A percentile compares a stretch with the other conserved stretches of the same genome.
These are phyloP conservation scores for Evansstolkia leycettana DNA, from an alignment of 495 filamentous ascomycete species.

Conservation along the genomic window DNA sequence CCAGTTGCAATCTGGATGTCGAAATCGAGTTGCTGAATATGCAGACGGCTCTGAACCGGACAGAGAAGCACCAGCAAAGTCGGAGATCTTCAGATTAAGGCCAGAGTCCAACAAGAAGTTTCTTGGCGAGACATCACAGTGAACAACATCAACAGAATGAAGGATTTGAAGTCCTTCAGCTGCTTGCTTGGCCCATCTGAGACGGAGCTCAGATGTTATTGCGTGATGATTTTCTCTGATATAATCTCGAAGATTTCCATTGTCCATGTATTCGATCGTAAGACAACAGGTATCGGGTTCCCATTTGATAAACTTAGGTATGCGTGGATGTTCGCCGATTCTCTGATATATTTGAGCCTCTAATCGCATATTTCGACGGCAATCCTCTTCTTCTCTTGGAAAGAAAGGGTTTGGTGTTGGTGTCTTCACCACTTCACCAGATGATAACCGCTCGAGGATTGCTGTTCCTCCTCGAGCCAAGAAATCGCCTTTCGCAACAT, in stretches of 20 bases:
- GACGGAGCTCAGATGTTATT: constrained; percentile 1
- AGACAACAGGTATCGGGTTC: no score
- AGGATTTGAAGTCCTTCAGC: constrained; percentile 10
- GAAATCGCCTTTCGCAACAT: constrained; percentile 1
- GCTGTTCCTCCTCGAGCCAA: not conserved
- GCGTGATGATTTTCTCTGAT: not conserved
- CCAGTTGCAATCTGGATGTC: not conserved
- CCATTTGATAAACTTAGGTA: not conserved
- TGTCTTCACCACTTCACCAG: constrained; percentile 2
- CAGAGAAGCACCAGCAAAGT: constrained; percentile 6
- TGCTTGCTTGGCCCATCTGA: constrained; percentile 9
- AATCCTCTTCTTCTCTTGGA: not conserved
- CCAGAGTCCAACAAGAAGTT: constrained; percentile 13
- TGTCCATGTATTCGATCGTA: no score
- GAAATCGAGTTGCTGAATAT: not conserved
- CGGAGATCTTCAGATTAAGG: constrained; percentile 12
- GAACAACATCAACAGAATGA: constrained; percentile 10
- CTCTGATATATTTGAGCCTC: constrained; percentile 2
- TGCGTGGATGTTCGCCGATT: constrained; percentile 2
- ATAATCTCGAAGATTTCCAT: constrained; percentile 2
- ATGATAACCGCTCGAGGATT: constrained; percentile 2
- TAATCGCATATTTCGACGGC: not conserved
- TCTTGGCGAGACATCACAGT: constrained; percentile 13
- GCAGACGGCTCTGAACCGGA: not conserved
- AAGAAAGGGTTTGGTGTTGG: not conserved